Conservation (phyloP, 805 yeast genomes). For the Wickerhamomyces ciferrii region DNA sequence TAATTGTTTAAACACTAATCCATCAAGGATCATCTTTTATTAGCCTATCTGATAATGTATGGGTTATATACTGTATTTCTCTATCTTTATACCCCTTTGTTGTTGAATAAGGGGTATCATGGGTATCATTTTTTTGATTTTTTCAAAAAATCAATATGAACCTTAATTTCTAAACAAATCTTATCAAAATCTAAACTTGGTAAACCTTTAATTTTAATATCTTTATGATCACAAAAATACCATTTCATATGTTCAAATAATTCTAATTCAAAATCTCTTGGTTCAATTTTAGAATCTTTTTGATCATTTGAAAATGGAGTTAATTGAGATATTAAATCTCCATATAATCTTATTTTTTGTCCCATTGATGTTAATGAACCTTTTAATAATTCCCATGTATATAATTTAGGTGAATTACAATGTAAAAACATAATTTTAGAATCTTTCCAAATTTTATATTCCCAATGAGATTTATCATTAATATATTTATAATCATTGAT, state of each 20-base stretch:
- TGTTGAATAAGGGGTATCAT: too few species aligned
- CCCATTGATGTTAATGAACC: conserved; percentile 3
- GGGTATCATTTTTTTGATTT: not conserved
- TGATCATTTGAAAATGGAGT: not conserved
- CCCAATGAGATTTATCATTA: conserved; percentile 9
- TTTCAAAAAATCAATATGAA: conserved; percentile 29
- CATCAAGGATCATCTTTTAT: too few species aligned
- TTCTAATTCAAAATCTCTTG: conserved; percentile 5
- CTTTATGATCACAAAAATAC: conserved; percentile 14
- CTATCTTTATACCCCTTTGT: too few species aligned
- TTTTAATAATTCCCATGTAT: conserved; percentile 5
- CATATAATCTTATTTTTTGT: conserved; percentile 7
- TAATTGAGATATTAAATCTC: conserved; percentile 3
- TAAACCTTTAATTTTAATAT: conserved; percentile 23
- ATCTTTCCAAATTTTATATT: conserved; percentile 9
- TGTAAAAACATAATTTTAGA: conserved; percentile 12
- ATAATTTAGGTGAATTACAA: conserved; percentile 13
- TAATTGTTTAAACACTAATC: too few species aligned
- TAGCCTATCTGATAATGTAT: too few species aligned
- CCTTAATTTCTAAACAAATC: conserved; percentile 31
- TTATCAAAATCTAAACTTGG: conserved; percentile 22
- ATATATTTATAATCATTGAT: conserved; percentile 6
- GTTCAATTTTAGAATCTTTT: not conserved
- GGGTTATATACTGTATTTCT: too few species aligned
- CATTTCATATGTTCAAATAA: conserved; percentile 6